Evolutionary conservation across 2,329 filamentous ascomycete genomes (phyloP).

Genomic region (Colletotrichum sp.): DNA sequence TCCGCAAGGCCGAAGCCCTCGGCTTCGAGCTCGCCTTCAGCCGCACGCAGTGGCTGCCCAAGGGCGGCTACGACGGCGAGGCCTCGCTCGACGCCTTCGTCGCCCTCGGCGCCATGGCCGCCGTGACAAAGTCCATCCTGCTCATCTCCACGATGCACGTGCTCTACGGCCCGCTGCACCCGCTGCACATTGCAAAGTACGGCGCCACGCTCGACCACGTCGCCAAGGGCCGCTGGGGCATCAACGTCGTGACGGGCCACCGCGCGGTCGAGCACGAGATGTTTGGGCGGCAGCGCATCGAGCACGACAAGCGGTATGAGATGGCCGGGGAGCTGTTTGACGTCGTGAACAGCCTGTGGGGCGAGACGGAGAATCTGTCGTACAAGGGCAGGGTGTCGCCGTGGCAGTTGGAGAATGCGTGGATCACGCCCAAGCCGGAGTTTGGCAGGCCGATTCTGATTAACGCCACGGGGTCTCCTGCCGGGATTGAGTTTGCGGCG

Average conservation of each 20-base stretch:
- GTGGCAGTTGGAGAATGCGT: not conserved
- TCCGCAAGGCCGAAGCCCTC: not conserved
- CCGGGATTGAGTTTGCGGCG: not conserved
- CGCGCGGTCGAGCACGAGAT: not conserved
- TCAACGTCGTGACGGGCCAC: not conserved
- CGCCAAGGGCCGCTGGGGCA: not conserved
- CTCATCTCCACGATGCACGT: constrained; percentile 7
- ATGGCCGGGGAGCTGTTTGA: constrained; percentile 57
- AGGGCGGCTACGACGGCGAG: not conserved
- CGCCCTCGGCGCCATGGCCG: not conserved
- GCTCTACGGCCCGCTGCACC: not conserved
- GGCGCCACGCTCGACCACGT: not conserved
- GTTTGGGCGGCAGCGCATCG: not conserved
- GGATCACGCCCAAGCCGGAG: not conserved
- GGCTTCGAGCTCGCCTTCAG: not conserved
- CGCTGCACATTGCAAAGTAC: constrained; percentile 2
- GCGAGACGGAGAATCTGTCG: constrained; percentile 80
- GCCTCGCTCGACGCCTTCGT: not conserved
- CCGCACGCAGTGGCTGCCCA: not conserved
- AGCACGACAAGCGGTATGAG: not conserved
- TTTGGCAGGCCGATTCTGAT: not conserved
- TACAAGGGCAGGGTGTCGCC: not conserved
- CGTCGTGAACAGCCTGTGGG: constrained; percentile 80
- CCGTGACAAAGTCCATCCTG: not conserved
- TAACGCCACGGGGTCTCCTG: not conserved